Evolutionary conservation across 352 stramenopile genomes (phyloP).

Genomic region (Phytophthora hybrid): DNA sequence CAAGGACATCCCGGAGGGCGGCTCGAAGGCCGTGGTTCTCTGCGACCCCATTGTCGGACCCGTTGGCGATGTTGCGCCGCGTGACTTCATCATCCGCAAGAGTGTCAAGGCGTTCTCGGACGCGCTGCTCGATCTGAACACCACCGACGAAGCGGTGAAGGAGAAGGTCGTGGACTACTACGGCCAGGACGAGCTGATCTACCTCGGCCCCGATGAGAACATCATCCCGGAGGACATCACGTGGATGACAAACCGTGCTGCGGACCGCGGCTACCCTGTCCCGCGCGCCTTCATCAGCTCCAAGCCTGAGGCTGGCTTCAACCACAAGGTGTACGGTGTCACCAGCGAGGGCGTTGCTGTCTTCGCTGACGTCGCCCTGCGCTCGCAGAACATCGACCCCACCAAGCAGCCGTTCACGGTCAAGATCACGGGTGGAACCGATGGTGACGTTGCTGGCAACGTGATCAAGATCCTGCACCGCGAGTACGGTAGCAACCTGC

Average conservation of each 20-base stretch:
- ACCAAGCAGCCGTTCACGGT: conserved; percentile 78
- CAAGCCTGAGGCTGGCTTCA: conserved; percentile 88
- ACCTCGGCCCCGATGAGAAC: conserved; percentile 85
- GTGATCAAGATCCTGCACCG: conserved; percentile 98
- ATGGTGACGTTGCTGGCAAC: conserved; percentile 98
- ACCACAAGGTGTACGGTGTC: conserved; percentile 90
- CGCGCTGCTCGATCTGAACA: conserved; percentile 83
- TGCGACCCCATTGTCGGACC: conserved; percentile 80
- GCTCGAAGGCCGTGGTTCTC: conserved; percentile 86
- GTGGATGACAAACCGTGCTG: conserved; percentile 88
- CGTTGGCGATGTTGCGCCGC: conserved; percentile 77
- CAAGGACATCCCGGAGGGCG: conserved; percentile 89
- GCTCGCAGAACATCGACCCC: conserved; percentile 82
- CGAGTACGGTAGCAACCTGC: conserved; percentile 94
- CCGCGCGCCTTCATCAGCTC: conserved; percentile 88
- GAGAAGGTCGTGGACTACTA: conserved; percentile 83
- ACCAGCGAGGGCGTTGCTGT: conserved; percentile 85
- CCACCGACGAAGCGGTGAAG: conserved; percentile 75
- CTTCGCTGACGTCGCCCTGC: conserved; percentile 80
- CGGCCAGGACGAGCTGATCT: conserved; percentile 86
- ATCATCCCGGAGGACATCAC: conserved; percentile 81
- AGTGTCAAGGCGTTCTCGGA: conserved; percentile 97
- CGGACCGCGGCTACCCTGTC: conserved; percentile 79
- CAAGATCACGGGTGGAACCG: conserved; percentile 95
- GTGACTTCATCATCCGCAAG: conserved; percentile 95